Evolutionary conservation across 257 asterid genomes (phyloP).

Genomic region (Thymus mandschuricus): DNA sequence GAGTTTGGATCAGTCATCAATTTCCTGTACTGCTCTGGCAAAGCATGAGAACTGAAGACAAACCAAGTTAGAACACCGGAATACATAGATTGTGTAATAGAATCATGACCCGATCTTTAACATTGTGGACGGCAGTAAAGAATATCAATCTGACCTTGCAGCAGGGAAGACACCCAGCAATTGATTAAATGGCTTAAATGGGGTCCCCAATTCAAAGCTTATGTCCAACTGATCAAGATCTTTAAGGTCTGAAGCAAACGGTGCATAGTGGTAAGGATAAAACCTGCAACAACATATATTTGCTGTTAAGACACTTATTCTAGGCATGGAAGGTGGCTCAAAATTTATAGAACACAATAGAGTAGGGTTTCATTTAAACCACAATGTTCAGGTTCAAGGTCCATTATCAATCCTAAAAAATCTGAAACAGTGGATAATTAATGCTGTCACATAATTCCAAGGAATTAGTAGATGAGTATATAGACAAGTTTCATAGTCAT

Average conservation of each 20-base stretch:
- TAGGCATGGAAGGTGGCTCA: slow-evolving; percentile 12
- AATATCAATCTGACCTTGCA: slow-evolving; percentile 68
- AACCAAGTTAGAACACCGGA: slow-evolving; percentile 42
- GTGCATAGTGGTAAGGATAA: slow-evolving; percentile 97
- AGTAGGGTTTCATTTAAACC: background rate
- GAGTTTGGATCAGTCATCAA: slow-evolving; percentile 95
- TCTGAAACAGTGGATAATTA: background rate
- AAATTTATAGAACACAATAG: background rate
- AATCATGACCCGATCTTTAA: no score
- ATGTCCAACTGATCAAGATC: slow-evolving; percentile 75
- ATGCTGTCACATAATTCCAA: background rate
- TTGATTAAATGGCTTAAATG: slow-evolving; percentile 96
- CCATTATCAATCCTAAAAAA: slow-evolving; percentile 14
- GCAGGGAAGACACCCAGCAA: slow-evolving; percentile 97
- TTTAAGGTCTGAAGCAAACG: slow-evolving; percentile 95
- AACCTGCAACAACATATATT: slow-evolving; percentile 60
- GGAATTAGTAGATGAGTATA: slow-evolving; percentile 11
- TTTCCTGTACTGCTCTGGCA: slow-evolving; percentile 81
- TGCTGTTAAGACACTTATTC: slow-evolving; percentile 29
- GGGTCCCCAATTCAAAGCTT: slow-evolving; percentile 80
- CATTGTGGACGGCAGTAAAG: slow-evolving; percentile 5
- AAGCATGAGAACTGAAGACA: slow-evolving; percentile 87
- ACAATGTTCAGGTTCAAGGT: slow-evolving; percentile 9
- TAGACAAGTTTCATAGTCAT: background rate
- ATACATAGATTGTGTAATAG: background rate